A percentile compares a stretch with the other conserved stretches of the same genome.
Conservation (phyloP, 108 stramenopile genomes). For the Cyclostephanos invisitatus region DNA sequence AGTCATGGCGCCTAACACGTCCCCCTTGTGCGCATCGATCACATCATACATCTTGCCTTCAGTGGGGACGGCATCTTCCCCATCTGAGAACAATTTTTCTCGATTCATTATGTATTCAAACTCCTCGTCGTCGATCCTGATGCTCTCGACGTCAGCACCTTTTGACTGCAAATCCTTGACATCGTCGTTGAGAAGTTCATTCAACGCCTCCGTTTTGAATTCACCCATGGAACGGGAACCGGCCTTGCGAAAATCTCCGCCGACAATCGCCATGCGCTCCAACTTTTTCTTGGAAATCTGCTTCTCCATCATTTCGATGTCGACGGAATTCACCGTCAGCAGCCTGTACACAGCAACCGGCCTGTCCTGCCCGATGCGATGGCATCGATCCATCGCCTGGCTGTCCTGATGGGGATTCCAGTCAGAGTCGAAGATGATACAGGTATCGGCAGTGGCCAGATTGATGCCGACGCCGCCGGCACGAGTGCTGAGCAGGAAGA, state of each 20-base stretch:
- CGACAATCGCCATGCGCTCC: conserved; percentile 95
- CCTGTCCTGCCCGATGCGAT: conserved; percentile 92
- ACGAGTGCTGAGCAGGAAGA: conserved; percentile 93
- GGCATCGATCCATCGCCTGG: conserved; percentile 93
- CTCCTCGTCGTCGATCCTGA: conserved; percentile 86
- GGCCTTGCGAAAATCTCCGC: conserved; percentile 94
- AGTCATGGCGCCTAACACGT: conserved; percentile 51
- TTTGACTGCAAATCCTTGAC: conserved; percentile 84
- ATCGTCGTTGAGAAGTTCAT: conserved; percentile 81
- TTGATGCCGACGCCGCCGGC: conserved; percentile 98
- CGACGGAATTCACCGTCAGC: conserved; percentile 92
- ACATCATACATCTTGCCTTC: conserved; percentile 94
- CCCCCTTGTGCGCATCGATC: conserved; percentile 74
- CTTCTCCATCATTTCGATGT: conserved; percentile 99
- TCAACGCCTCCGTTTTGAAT: conserved; percentile 73
- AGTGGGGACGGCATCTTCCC: conserved; percentile 63
- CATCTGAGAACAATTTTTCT: conserved; percentile 72
- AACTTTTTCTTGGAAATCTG: conserved; percentile 94
- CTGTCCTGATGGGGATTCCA: conserved; percentile 97
- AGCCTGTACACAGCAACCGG: conserved; percentile 96
- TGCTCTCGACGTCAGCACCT: conserved; percentile 69
- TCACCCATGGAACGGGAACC: conserved; percentile 79
- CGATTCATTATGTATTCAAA: conserved; percentile 89
- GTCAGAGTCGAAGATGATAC: conserved; percentile 98
- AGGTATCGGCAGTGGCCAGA: conserved; percentile 94